These are phyloP conservation scores for Sodiomyces alkalinus DNA, from an alignment of 2,329 filamentous ascomycete species.

Conservation along the genomic window DNA sequence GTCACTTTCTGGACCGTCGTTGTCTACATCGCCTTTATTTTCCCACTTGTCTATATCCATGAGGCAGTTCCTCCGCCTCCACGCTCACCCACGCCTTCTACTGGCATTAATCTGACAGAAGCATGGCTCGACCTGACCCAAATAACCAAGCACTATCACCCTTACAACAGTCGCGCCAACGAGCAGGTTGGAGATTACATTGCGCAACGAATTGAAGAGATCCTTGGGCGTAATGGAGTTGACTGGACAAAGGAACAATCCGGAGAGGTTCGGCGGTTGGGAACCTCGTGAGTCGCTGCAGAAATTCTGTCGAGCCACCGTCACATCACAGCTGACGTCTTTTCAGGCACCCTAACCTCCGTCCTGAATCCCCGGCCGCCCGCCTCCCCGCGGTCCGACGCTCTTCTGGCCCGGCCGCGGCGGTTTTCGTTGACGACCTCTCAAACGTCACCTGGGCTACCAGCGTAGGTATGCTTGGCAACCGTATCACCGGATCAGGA, in stretches of 20 bases:
- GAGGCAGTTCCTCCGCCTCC: conserved; percentile 63
- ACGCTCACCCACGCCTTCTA: not conserved
- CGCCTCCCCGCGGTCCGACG: not conserved
- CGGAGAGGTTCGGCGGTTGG: conserved; percentile 15
- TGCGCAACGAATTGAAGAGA: conserved; percentile 52
- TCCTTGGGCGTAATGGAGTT: conserved; percentile 47
- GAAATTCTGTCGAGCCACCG: no score
- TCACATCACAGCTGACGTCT: conserved; percentile 1
- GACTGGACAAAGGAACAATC: conserved; percentile 25
- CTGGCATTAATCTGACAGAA: conserved; percentile 64
- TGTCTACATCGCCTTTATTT: conserved; percentile 64
- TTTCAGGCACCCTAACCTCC: not conserved
- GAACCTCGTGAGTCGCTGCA: conserved; percentile 7
- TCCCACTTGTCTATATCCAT: conserved; percentile 59
- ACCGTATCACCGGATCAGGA: conserved; percentile 18
- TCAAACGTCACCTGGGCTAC: conserved; percentile 61
- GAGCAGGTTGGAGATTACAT: conserved; percentile 68
- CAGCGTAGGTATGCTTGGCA: conserved; percentile 14
- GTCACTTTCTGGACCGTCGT: conserved; percentile 67
- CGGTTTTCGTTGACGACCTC: conserved; percentile 63
- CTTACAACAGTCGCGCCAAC: conserved; percentile 76
- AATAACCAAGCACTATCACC: conserved; percentile 65
- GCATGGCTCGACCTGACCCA: conserved; percentile 73
- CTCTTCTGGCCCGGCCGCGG: conserved; percentile 28
- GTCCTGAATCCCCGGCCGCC: not conserved